Evolutionary conservation across 140 eudicot genomes (phyloP), one percentile per base, ranked within the genome.

Genomic region (Oenanthe javanica): DNA sequence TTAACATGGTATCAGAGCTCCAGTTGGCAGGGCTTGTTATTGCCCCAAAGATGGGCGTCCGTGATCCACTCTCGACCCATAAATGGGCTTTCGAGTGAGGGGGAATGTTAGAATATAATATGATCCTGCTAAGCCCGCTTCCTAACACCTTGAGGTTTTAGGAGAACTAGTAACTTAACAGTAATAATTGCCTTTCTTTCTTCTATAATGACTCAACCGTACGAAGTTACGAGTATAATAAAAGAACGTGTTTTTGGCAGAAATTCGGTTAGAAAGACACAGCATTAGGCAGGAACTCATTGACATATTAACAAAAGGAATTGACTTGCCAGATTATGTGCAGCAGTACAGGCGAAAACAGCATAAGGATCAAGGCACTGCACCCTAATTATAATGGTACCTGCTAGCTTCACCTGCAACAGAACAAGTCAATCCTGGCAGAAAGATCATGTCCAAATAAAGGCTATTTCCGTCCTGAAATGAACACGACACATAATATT

Each of bases 391-490:
- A 45, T n/a, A 74, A 47, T n/a, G 78, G 27, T 48, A 46, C 23
- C 59, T 74, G 61, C 78, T 47, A 74, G 78, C 51, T n/a, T 21
- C 55, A 15, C 57, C 61, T 19, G 59, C 57, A 74, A 47, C 59
- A 46, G 36, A 47, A n/a, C 78, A 5, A 31, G 12, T 72, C 47
- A 43, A 21, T 74, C 49, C 46, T 19, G 49, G 48, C 18, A 47
- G 31, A 46, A 45, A 43, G 52, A 73, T 73, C 14, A 5, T 23
- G 42, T 12, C 51, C 57, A 11, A 74, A 3, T 74, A 23, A 45
- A 45, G 19, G 49, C 46, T 42, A 73, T 2, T 74, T 15, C 7
- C 9, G 3, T 47, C 42, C 57, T 13, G 61, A 47, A 74, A 74
- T 48, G 66, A 57, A 57, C 12, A 3, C n/a, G 66, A 57, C 43